Evolutionary conservation across 345 rosid species (phyloP).

Genomic region (Streptanthus diversifolius): DNA sequence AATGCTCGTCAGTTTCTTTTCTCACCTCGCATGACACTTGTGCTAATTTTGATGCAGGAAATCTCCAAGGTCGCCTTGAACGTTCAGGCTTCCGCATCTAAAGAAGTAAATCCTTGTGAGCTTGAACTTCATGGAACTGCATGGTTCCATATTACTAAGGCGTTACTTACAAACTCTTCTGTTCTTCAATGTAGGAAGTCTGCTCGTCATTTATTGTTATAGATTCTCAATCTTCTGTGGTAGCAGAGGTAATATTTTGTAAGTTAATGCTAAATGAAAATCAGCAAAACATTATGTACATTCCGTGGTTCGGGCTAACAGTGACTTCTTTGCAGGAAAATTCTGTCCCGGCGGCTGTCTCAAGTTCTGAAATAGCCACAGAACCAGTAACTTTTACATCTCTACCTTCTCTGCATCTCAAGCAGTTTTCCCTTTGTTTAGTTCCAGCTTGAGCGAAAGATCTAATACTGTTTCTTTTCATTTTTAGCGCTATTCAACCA

Average conservation of each 20-base stretch:
- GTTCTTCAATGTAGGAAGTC: slow-evolving; percentile 14
- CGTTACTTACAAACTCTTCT: slow-evolving; percentile 6
- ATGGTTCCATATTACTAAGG: neutral
- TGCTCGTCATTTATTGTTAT: neutral
- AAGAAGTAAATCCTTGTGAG: slow-evolving; percentile 35
- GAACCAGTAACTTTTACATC: slow-evolving; percentile 20
- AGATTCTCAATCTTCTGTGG: slow-evolving; percentile 19
- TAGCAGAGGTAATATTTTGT: slow-evolving; percentile 20
- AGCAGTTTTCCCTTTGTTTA: neutral
- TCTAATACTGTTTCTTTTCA: neutral
- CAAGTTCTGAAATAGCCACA: slow-evolving; percentile 12
- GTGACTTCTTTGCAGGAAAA: slow-evolving; percentile 29
- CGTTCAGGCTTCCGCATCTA: slow-evolving; percentile 16
- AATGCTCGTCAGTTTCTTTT: neutral
- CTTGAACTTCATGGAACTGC: neutral
- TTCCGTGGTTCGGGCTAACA: neutral
- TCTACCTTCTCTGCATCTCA: neutral
- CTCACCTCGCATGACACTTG: neutral
- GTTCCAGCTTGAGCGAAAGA: neutral
- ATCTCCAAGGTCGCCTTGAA: slow-evolving; percentile 32
- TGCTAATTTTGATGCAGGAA: slow-evolving; percentile 34
- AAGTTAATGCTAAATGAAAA: neutral
- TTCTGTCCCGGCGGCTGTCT: slow-evolving; percentile 8
- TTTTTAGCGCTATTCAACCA: neutral
- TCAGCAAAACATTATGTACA: neutral